Evolutionary conservation across 148 eudicot species (phyloP), one percentile per base, ranked within the genome.

Genomic region (Amaranthus cruentus): DNA sequence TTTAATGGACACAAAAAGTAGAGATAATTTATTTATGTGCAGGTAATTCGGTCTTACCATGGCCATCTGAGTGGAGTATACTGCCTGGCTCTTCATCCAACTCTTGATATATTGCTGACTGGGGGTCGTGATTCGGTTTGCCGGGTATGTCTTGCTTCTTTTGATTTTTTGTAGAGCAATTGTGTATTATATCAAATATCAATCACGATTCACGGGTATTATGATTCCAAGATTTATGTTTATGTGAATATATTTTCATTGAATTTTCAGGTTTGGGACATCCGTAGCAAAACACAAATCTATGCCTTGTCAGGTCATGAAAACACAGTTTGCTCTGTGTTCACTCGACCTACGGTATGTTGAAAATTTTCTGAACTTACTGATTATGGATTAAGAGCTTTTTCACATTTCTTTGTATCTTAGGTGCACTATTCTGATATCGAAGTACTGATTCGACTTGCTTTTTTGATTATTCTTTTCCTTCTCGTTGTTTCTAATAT

Each of bases 81-180:
- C 74, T 92, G 97, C 81, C 75, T 95, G 85, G 99, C 96, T 62
- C 85, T 92, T 76, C 99, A 95, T 86, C 99, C 99, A n/a, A 92
- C 93, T 65, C 88, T 95, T 70, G 96, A 95, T 77, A 70, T 95
- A 83, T 85, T 95, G 74, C 87, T 92, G 28, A 95, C 99, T 4
- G 99, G 99, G 8, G 99, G 97, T 43, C 97, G 99, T 69, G 99
- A 95, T 88, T 95, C 99, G 38, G 99, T 95, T 66, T 95, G 99
- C 81, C 88, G 99, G 85, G 99, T 95, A 85, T 58, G 83, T 50
- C 61, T 14, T 54, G 5, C 62, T 58, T 60, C 78, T 63, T 47
- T 12, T 76, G 47, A 18, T 13, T 9, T 50, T 52, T 53, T 55
- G 6, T 21, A 43, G 12, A 57, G 57, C 53, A 14, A 14, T 10